Conservation (phyloP, 129 eudicot genomes). For the Saussurea involucrata region DNA sequence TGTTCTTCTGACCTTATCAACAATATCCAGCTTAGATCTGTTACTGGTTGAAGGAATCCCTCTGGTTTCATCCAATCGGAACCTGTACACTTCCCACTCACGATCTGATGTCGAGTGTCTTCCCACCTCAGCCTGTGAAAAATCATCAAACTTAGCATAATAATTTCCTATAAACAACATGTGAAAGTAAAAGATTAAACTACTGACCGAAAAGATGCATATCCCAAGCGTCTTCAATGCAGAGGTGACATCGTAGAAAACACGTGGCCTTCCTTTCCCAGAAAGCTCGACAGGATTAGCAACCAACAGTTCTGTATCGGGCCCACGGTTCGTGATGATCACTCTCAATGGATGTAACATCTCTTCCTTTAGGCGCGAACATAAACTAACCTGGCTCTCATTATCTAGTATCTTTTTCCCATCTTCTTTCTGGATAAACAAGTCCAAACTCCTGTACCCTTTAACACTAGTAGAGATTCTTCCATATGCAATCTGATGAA, state of each 20-base stretch:
- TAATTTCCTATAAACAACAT: not conserved
- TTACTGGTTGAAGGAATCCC: slow-evolving; percentile 38
- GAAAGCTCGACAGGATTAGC: slow-evolving; percentile 89
- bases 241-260: slow-evolving; percentile 74
- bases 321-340: slow-evolving; percentile 68
- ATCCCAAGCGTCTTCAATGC: slow-evolving; percentile 71
- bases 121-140: slow-evolving; percentile 76
- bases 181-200: not conserved
- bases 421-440: slow-evolving; percentile 60
- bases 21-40: slow-evolving; percentile 51
- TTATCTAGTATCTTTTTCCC: slow-evolving; percentile 75
- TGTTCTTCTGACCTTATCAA: slow-evolving; percentile 60
- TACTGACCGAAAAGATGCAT: slow-evolving; percentile 72
- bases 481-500: slow-evolving; percentile 81
- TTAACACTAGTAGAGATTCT: slow-evolving; percentile 52
- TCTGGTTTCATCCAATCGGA: slow-evolving; percentile 63
- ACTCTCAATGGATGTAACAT: slow-evolving; percentile 82
- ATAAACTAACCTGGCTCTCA: slow-evolving; percentile 42
- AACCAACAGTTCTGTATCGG: slow-evolving; percentile 82
- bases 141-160: not conserved
- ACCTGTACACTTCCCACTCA: slow-evolving; percentile 86
- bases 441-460: slow-evolving; percentile 65
- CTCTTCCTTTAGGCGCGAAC: slow-evolving; percentile 76
- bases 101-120: slow-evolving; percentile 69
- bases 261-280: slow-evolving; percentile 85